phyloP scores from a whole-genome alignment of 2,329 filamentous ascomycete genomes.

The Aspergillus sp. region DNA sequence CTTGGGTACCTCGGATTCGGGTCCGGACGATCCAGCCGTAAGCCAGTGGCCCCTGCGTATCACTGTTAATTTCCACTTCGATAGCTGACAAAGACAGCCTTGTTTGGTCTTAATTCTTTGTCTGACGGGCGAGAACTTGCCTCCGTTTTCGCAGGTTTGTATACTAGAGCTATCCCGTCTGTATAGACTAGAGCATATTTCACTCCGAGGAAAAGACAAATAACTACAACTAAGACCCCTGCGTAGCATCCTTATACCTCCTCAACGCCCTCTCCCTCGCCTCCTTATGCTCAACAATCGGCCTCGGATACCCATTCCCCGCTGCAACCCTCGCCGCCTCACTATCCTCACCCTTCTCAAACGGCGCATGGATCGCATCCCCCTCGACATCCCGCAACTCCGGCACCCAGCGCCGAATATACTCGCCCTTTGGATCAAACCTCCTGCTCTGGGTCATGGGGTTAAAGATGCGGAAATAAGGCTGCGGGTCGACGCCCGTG shows the following conservation, averaged over 20 bases:
- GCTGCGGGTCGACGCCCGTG: constrained; percentile 79
- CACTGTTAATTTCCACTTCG: too few species aligned
- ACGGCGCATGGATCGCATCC: constrained; percentile 78
- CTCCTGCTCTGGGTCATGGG: constrained; percentile 81
- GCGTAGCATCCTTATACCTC: constrained; percentile 65
- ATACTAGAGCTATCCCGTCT: too few species aligned
- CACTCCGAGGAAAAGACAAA: too few species aligned
- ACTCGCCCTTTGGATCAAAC: constrained; percentile 75
- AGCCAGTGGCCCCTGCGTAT: too few species aligned
- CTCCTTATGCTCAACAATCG: constrained; percentile 72
- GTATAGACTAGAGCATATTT: too few species aligned
- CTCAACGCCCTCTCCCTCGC: constrained; percentile 66
- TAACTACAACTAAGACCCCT: neutral
- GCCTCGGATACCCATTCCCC: constrained; percentile 70
- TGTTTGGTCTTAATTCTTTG: too few species aligned
- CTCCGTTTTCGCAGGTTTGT: too few species aligned
- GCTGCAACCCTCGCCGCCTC: constrained; percentile 55
- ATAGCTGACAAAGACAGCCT: too few species aligned
- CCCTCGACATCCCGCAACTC: constrained; percentile 66
- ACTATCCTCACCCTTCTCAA: constrained; percentile 54
- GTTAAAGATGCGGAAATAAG: constrained; percentile 90
- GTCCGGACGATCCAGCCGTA: too few species aligned
- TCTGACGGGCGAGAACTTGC: too few species aligned
- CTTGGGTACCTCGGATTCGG: too few species aligned
- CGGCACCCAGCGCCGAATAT: constrained; percentile 79